Evolutionary conservation across 2,329 filamentous ascomycete species (phyloP), one percentile per base, ranked within the genome.

Genomic region (Pseudogymnoascus sp.): DNA sequence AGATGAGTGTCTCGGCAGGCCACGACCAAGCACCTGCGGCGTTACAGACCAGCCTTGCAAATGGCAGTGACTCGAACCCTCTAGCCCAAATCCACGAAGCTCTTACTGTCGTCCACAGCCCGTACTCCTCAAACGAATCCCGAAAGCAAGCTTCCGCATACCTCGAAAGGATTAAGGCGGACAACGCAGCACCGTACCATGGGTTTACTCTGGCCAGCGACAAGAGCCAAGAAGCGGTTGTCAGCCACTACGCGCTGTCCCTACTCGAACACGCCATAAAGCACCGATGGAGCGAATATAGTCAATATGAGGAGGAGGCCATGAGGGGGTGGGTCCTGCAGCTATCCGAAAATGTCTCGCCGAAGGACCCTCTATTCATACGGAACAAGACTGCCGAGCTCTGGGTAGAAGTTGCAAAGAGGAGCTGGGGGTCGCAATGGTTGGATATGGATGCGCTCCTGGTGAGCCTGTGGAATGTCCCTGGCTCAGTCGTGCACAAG

Each of bases 321-420:
- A 76, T 99, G 62, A 85, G 90, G 59, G 80, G 81, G 63, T 94
- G 92, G 83, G 85, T 96, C 44, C 76, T 96, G 62, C 81, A 88
- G 72, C 85, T 99, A 10, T 90, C 91, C 10, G 84, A 89, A 70
- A 81, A 83, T 65, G 80, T 95, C 44, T 80, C 84, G 4, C 82
- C 82, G 51, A 82, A 86, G 17, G 93, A 97, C 72, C 90, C 91
- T 2, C 75, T 83, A 33, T 99, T 92, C 73, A 79, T 97, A 66
- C 84, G 93, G 68, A 97, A 96, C 80, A 99, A 99, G 78, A 88
- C 94, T 35, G 91, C 91, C 29, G 89, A 96, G 75, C 78, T 99
- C 65, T 99, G 94, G 94, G 90, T 92, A 6, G 94, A 97, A 74
- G 81, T 96, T 61, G 92, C 92, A 41, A 97, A 97, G 78, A 84